Conservation (phyloP, 2,329 filamentous ascomycete genomes). For the Fusarium stilboides region DNA sequence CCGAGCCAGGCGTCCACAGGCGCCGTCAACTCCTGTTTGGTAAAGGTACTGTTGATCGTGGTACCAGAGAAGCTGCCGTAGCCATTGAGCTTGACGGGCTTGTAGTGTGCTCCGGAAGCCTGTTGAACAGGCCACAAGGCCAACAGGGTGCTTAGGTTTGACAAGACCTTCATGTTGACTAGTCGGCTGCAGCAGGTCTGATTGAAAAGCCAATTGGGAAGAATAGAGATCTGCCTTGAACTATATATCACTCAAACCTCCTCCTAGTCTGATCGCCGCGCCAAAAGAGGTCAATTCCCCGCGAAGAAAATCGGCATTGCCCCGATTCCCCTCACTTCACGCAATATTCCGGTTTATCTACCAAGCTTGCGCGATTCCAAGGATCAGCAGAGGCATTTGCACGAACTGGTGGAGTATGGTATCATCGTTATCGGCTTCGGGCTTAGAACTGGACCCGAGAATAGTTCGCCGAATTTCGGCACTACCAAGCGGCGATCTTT, state of each 20-base stretch:
- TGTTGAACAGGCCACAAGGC: constrained; percentile 30
- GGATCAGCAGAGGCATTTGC: constrained; percentile 9
- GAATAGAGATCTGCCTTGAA: rapidly evolving
- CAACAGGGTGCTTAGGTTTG: constrained; percentile 31
- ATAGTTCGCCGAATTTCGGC: background rate
- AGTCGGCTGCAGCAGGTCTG: background rate
- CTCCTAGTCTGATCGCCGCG: background rate
- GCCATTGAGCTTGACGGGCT: constrained; percentile 31
- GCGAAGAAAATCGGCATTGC: background rate
- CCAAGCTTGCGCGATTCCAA: background rate
- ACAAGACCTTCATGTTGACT: constrained; percentile 33
- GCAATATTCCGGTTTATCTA: background rate
- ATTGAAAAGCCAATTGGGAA: rapidly evolving
- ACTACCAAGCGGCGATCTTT: background rate
- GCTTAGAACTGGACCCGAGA: constrained; percentile 15
- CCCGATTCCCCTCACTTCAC: constrained; percentile 1
- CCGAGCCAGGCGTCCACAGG: constrained; percentile 64
- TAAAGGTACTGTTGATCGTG: constrained; percentile 36
- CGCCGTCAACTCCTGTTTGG: constrained; percentile 18
- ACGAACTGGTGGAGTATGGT: constrained; percentile 17
- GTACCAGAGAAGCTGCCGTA: constrained; percentile 45
- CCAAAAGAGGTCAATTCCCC: background rate
- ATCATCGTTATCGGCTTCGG: constrained; percentile 15
- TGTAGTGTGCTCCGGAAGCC: constrained; percentile 9
- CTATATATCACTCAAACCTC: constrained; percentile 4